Percentiles rank a stretch among this genome's conserved stretches.
Conservation (phyloP, 371 early-diverging fungal species). For the Saksenaea vasiformis region DNA sequence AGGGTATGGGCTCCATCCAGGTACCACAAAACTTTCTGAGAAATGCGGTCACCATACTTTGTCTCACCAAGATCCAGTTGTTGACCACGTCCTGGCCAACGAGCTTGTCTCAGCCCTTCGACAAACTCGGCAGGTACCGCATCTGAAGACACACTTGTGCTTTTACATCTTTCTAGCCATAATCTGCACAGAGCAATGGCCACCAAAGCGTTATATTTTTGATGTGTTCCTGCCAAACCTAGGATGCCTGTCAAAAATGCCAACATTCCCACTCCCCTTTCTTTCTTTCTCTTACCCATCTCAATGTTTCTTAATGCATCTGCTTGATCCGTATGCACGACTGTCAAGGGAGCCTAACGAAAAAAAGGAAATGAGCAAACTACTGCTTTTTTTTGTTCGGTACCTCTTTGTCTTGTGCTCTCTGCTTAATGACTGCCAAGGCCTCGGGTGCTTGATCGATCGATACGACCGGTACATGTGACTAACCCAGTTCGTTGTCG, state of each 20-base stretch:
- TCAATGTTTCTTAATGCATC: slow-evolving; percentile 16
- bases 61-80: slow-evolving; percentile 32
- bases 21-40: slow-evolving; percentile 64
- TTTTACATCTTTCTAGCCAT: slow-evolving; percentile 57
- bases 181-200: slow-evolving; percentile 70
- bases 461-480: slow-evolving; percentile 67
- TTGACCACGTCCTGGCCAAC: slow-evolving; percentile 94
- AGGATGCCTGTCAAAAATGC: background rate
- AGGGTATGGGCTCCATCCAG: slow-evolving; percentile 96
- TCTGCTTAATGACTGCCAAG: slow-evolving; percentile 64
- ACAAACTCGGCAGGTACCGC: slow-evolving; percentile 51
- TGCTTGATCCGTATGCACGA: slow-evolving; percentile 14
- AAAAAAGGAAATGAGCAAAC: background rate
- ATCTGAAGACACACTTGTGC: slow-evolving; percentile 18
- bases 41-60: slow-evolving; percentile 39
- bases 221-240: slow-evolving; percentile 86
- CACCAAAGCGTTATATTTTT: slow-evolving; percentile 80
- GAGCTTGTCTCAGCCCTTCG: slow-evolving; percentile 64
- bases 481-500: slow-evolving; percentile 21
- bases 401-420: slow-evolving; percentile 72
- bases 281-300: slow-evolving; percentile 8
- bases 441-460: slow-evolving; percentile 75
- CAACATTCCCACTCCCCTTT: background rate
- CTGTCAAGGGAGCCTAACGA: slow-evolving; percentile 16
- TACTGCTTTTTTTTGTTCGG: background rate